phyloP scores from a whole-genome alignment of 306 rosid species.

The Lathyrus tuberosus region DNA sequence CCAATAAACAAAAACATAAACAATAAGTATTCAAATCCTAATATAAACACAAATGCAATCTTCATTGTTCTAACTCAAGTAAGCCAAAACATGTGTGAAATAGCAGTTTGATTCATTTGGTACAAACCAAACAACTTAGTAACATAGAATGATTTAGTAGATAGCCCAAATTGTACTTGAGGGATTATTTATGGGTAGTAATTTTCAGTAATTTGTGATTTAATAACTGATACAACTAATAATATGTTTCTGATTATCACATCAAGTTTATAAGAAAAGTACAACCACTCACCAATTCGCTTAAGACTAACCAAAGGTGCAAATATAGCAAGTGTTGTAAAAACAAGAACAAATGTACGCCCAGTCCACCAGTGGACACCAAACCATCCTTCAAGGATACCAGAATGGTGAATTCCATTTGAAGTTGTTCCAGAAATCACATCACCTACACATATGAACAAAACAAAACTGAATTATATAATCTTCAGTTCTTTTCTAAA shows the following conservation, averaged over 20 bases:
- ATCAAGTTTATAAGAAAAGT: constrained; percentile 10
- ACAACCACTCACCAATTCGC: constrained; percentile 68
- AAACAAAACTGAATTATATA: constrained; percentile 42
- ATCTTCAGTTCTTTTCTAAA: constrained; percentile 15
- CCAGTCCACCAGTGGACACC: constrained; percentile 88
- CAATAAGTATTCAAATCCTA: neutral
- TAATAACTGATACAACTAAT: constrained; percentile 4
- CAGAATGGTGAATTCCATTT: constrained; percentile 69
- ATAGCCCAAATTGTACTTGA: neutral
- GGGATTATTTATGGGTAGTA: too few species aligned
- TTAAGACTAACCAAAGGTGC: constrained; percentile 76
- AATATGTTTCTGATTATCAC: neutral
- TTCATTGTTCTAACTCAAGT: neutral
- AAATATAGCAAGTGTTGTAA: constrained; percentile 64
- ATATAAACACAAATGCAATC: neutral
- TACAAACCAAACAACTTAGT: constrained; percentile 1
- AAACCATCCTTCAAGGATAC: constrained; percentile 91
- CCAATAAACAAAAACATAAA: neutral
- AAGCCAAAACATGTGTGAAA: neutral
- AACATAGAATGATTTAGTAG: neutral
- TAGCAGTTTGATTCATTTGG: neutral
- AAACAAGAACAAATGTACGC: constrained; percentile 57
- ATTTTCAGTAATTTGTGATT: neutral
- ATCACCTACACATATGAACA: constrained; percentile 64
- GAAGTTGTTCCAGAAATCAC: constrained; percentile 91